phyloP scores from a whole-genome alignment of 768 basidiomycete species.

The Clathrus columnatus region DNA sequence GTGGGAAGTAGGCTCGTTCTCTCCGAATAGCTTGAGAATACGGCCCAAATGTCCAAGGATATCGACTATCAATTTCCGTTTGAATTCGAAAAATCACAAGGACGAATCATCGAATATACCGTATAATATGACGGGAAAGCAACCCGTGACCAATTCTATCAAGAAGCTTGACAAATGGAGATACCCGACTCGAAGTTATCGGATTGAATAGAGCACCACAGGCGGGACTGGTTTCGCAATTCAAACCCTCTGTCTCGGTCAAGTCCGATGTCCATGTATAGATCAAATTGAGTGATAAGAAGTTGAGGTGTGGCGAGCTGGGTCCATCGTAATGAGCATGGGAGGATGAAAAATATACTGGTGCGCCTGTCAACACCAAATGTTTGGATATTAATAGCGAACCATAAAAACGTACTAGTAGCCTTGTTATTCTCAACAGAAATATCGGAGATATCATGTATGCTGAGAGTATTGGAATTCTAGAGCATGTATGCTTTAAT shows the following conservation, averaged over 20 bases:
- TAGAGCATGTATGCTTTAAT: constrained; percentile 18
- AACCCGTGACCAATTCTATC: constrained; percentile 47
- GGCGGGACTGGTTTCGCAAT: constrained; percentile 19
- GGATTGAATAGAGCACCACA: constrained; percentile 35
- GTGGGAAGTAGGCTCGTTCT: constrained; percentile 41
- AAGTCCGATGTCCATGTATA: constrained; percentile 30
- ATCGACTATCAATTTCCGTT: constrained; percentile 42
- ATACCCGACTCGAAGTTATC: constrained; percentile 45
- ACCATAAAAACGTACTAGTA: constrained; percentile 28
- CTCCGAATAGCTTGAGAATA: constrained; percentile 50
- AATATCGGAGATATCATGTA: constrained; percentile 48
- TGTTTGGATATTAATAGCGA: constrained; percentile 9
- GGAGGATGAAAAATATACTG: constrained; percentile 3
- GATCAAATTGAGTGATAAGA: constrained; percentile 31
- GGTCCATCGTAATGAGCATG: background rate
- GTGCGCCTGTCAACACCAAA: background rate
- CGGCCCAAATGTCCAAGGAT: constrained; percentile 68
- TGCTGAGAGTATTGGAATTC: constrained; percentile 53
- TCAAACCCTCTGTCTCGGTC: constrained; percentile 9
- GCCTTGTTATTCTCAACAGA: constrained; percentile 36
- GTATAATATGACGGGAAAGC: constrained; percentile 48
- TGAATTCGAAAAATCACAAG: constrained; percentile 12
- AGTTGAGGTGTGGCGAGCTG: constrained; percentile 7
- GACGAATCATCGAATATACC: constrained; percentile 28
- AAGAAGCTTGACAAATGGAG: constrained; percentile 46